Evolutionary conservation across 1,284 basidiomycete species (phyloP).

Genomic region (Trametes versicolor): DNA sequence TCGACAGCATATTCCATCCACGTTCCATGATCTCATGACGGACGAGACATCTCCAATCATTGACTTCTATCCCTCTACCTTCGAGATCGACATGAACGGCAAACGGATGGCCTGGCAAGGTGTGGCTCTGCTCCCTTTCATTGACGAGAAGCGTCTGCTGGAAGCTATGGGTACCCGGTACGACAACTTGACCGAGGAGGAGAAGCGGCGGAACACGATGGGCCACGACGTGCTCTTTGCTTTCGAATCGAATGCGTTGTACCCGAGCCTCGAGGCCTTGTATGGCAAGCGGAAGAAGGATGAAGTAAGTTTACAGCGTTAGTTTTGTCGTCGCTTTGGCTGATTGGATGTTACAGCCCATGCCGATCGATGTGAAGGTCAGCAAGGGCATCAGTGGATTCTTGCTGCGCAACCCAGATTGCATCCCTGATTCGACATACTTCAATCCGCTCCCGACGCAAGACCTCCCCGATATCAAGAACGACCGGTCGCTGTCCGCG

Average conservation of each 20-base stretch:
- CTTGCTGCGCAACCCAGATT: slow-evolving; percentile 86
- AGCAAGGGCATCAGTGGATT: slow-evolving; percentile 86
- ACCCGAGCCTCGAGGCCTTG: slow-evolving; percentile 86
- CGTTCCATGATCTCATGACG: slow-evolving; percentile 92
- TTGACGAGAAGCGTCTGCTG: slow-evolving; percentile 87
- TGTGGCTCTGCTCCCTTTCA: slow-evolving; percentile 96
- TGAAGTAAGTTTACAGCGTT: slow-evolving; percentile 65
- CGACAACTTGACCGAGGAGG: slow-evolving; percentile 80
- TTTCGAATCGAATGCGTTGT: slow-evolving; percentile 86
- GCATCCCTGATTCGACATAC: slow-evolving; percentile 92
- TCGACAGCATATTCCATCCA: slow-evolving; percentile 86
- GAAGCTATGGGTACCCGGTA: slow-evolving; percentile 86
- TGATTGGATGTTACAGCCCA: slow-evolving; percentile 55
- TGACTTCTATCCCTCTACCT: slow-evolving; percentile 95
- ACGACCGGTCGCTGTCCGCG: slow-evolving; percentile 89
- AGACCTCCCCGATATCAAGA: slow-evolving; percentile 80
- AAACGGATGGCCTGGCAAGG: slow-evolving; percentile 99
- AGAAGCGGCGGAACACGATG: slow-evolving; percentile 86
- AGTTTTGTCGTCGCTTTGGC: neutral
- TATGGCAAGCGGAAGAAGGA: slow-evolving; percentile 89
- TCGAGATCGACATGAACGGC: slow-evolving; percentile 99
- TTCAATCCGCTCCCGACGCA: slow-evolving; percentile 74
- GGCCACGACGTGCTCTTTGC: slow-evolving; percentile 90
- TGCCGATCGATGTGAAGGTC: slow-evolving; percentile 72
- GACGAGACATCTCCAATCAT: slow-evolving; percentile 91